Evolutionary conservation across 345 rosid species (phyloP).

Genomic region (Aegle marmelos): DNA sequence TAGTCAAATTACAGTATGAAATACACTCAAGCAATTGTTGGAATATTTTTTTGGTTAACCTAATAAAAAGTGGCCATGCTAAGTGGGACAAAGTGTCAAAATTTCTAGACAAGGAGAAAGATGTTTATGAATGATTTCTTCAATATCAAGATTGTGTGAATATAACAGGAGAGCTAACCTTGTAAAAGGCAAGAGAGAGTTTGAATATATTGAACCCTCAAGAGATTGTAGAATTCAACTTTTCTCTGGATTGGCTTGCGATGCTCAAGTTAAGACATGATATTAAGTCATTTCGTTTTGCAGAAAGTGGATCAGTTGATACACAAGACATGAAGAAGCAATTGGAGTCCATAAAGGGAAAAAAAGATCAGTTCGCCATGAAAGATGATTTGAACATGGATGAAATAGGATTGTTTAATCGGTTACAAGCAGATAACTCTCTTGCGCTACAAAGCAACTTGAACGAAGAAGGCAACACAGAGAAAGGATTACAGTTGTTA

Average conservation of each 20-base stretch:
- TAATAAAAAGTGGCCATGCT: background rate
- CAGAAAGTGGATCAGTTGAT: background rate
- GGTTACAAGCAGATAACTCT: background rate
- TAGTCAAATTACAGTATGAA: background rate
- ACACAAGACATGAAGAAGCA: accelerated
- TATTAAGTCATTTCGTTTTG: background rate
- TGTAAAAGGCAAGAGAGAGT: background rate
- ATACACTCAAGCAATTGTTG: background rate
- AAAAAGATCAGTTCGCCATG: background rate
- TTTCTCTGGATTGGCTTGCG: conserved; percentile 3
- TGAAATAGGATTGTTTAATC: too few species aligned
- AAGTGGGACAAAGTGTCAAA: background rate
- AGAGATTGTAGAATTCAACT: background rate
- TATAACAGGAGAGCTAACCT: background rate
- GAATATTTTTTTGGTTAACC: background rate
- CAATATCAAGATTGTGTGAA: background rate
- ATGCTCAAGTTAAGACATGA: conserved; percentile 1
- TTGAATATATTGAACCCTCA: background rate
- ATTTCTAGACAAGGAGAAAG: background rate
- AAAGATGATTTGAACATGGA: background rate
- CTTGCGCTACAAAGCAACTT: background rate
- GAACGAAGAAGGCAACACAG: background rate
- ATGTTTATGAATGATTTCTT: background rate
- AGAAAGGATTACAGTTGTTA: background rate
- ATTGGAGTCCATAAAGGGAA: too few species aligned